Evolutionary conservation across 768 basidiomycete genomes (phyloP).

Genomic region (Rhizopogon salebrosus): DNA sequence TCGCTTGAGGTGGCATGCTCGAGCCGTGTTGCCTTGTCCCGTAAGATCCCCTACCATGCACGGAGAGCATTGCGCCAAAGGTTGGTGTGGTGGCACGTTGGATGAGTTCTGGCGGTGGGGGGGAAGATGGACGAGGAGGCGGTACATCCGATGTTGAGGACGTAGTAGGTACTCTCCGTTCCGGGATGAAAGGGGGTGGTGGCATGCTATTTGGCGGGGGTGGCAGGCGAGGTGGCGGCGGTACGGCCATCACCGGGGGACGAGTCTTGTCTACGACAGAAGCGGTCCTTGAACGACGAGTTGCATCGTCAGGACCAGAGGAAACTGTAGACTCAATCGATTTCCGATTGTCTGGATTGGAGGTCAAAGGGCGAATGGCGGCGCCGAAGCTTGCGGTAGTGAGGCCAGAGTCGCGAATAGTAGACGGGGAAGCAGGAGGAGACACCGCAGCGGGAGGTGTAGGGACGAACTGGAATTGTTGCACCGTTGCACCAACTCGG

Average conservation of each 20-base stretch:
- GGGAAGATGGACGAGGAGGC: conserved; percentile 86
- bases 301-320: conserved; percentile 41
- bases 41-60: conserved; percentile 44
- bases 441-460: conserved; percentile 30
- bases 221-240: conserved; percentile 72
- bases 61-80: conserved; percentile 57
- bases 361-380: conserved; percentile 42
- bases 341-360: conserved; percentile 56
- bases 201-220: conserved; percentile 70
- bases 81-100: conserved; percentile 88
- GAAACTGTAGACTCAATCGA: conserved; percentile 72
- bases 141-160: conserved; percentile 52
- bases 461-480: conserved; percentile 65
- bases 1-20: conserved; percentile 65
- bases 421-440: conserved; percentile 26
- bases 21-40: conserved; percentile 61
- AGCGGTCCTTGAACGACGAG: conserved; percentile 54
- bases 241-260: conserved; percentile 81
- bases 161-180: conserved; percentile 44
- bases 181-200: conserved; percentile 75
- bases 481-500: conserved; percentile 45
- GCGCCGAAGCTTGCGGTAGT: conserved; percentile 34
- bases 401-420: conserved; percentile 48
- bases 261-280: conserved; percentile 71
- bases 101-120: conserved; percentile 88